Conservation (phyloP, 176 grass and related monocot genomes). For the Cenchrus fungigraminus region DNA sequence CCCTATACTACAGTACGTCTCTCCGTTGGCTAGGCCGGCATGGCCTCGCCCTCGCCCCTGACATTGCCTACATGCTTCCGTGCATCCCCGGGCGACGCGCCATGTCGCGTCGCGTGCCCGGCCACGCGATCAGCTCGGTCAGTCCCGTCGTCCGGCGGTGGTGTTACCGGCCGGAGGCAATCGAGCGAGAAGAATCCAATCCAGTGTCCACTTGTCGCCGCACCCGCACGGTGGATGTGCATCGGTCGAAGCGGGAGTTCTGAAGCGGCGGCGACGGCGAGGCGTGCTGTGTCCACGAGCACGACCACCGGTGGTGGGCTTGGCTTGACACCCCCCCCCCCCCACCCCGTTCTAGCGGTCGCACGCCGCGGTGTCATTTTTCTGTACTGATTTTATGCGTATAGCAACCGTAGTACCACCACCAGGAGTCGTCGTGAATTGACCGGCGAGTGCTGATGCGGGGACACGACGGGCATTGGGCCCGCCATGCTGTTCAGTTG, state of each 20-base stretch:
- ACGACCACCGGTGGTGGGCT: too few relatives aligned
- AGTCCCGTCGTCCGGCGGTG: not conserved
- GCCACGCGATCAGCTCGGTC: not conserved
- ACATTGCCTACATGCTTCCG: not conserved
- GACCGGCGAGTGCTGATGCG: not conserved
- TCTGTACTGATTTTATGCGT: not conserved
- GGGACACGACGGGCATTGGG: not conserved
- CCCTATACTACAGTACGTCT: not conserved
- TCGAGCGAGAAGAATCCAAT: too few relatives aligned
- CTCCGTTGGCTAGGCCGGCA: slow-evolving; percentile 9
- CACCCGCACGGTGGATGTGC: not conserved
- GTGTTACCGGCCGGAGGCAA: not conserved
- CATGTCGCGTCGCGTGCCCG: not conserved
- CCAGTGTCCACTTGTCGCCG: not conserved
- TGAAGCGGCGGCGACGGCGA: too few relatives aligned
- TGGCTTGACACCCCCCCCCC: too few relatives aligned
- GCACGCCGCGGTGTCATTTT: not conserved
- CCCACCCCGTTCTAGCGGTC: too few relatives aligned
- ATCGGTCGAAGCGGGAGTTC: too few relatives aligned
- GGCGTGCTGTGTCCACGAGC: too few relatives aligned
- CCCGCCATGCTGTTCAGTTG: not conserved
- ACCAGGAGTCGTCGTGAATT: not conserved
- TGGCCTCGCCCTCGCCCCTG: not conserved
- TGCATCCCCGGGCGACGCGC: not conserved
- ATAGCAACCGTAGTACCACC: not conserved